Evolutionary conservation across 192 early-diverging fungal species (phyloP).

Genomic region (Linnemannia schmuckeri): DNA sequence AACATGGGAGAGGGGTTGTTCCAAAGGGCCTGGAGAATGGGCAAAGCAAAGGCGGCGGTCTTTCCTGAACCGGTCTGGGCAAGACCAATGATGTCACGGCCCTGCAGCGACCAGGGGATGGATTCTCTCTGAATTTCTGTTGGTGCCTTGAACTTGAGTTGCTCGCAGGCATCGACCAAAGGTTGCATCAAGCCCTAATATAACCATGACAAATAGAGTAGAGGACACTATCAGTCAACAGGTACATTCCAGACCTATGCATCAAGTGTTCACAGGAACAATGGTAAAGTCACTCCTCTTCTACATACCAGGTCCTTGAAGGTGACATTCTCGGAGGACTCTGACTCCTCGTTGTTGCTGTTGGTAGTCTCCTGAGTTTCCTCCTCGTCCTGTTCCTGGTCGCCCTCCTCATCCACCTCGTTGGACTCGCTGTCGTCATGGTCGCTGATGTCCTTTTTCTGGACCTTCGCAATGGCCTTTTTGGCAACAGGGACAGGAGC

Average conservation of each 20-base stretch:
- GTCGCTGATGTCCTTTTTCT: neutral
- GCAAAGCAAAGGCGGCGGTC: conserved; percentile 88
- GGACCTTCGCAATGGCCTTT: conserved; percentile 3
- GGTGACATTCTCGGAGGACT: conserved; percentile 22
- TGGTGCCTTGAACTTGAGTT: conserved; percentile 89
- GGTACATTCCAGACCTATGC: neutral
- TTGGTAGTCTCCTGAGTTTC: conserved; percentile 6
- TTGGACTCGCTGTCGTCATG: conserved; percentile 13
- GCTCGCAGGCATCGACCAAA: conserved; percentile 90
- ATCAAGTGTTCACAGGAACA: neutral
- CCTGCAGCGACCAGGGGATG: conserved; percentile 93
- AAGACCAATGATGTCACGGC: conserved; percentile 96
- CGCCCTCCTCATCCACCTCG: neutral
- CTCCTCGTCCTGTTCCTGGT: conserved; percentile 7
- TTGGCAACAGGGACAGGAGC: neutral
- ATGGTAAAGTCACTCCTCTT: neutral
- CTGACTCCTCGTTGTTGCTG: neutral
- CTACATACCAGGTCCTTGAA: conserved; percentile 51
- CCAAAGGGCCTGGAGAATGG: conserved; percentile 89
- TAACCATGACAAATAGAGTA: conserved; percentile 11
- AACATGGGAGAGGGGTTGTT: conserved; percentile 91
- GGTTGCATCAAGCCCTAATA: conserved; percentile 86
- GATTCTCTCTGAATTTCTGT: conserved; percentile 93
- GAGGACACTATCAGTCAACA: neutral
- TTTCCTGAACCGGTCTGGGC: conserved; percentile 97